A percentile compares a stretch with the other conserved stretches of the same genome.
These are phyloP conservation scores for Andrographis paniculata DNA, from an alignment of 305 asterid species.

Conservation along the genomic window DNA sequence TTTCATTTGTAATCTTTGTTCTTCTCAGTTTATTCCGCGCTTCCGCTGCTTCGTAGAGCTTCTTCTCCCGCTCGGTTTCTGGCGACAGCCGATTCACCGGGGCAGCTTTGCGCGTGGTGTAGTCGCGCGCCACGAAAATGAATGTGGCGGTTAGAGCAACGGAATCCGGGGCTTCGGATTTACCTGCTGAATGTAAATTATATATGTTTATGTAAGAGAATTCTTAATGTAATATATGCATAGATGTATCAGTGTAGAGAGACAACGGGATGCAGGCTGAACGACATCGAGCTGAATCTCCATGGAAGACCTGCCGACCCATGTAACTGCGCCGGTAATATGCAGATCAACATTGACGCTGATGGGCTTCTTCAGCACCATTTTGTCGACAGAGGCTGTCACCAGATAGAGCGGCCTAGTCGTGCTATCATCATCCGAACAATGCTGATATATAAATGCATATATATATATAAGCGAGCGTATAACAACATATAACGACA, in stretches of 20 bases:
- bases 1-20: constrained; percentile 34
- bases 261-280: constrained; percentile 61
- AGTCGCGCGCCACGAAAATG: constrained; percentile 91
- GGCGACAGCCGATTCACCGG: constrained; percentile 62
- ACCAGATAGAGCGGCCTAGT: constrained; percentile 75
- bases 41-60: constrained; percentile 68
- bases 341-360: constrained; percentile 67
- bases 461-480: too few species aligned
- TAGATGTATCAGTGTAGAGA: constrained; percentile 13
- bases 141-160: constrained; percentile 75
- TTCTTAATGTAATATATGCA: too few species aligned
- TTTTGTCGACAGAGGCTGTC: constrained; percentile 86
- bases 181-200: constrained; percentile 21
- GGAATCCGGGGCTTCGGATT: constrained; percentile 38
- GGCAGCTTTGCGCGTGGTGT: constrained; percentile 73
- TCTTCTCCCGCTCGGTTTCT: constrained; percentile 60
- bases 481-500: too few species aligned
- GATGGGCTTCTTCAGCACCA: constrained; percentile 83
- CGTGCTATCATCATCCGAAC: constrained; percentile 75
- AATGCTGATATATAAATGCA: constrained; percentile 69
- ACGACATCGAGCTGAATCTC: constrained; percentile 87
- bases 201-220: background rate
- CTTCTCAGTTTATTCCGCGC: constrained; percentile 51
- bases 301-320: constrained; percentile 89
- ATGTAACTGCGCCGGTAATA: constrained; percentile 77